These are phyloP conservation scores for Thelonectria rubi DNA, from an alignment of 2,329 filamentous ascomycete genomes.

Conservation along the genomic window DNA sequence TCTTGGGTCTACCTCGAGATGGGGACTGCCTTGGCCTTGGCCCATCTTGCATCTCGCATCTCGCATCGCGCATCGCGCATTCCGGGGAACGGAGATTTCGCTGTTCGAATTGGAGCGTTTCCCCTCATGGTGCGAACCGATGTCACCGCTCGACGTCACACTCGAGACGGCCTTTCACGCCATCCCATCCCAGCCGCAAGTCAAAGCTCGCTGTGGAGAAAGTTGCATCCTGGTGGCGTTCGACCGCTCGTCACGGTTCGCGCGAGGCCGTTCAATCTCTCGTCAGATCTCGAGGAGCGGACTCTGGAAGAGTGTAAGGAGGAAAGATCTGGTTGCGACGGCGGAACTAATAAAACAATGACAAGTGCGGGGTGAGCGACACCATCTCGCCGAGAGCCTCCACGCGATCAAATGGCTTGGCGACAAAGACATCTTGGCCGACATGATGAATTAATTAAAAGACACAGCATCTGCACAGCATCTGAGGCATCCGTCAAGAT, in stretches of 20 bases:
- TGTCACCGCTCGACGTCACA: not conserved
- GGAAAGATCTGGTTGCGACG: no score
- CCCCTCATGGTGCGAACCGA: not conserved
- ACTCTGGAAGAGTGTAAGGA: no score
- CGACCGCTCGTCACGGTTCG: slow-evolving; percentile 4
- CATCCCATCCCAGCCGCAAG: not conserved
- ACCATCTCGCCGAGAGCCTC: not conserved
- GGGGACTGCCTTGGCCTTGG: not conserved
- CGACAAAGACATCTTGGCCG: not conserved
- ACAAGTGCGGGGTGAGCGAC: slow-evolving; percentile 10
- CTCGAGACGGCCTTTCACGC: not conserved
- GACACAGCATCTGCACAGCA: not conserved
- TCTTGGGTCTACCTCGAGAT: slow-evolving; percentile 5
- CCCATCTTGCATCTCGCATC: slow-evolving; percentile 18
- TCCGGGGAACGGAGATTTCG: slow-evolving; percentile 14
- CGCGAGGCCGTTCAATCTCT: not conserved
- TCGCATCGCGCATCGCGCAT: slow-evolving; percentile 6
- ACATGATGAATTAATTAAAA: slow-evolving; percentile 3
- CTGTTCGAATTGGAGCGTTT: not conserved
- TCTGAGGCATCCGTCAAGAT: not conserved
- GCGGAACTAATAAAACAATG: not conserved
- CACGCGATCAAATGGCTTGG: no score
- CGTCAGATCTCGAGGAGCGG: no score
- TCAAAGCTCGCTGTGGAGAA: slow-evolving; percentile 8
- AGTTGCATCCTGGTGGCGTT: slow-evolving; percentile 1